These are phyloP conservation scores for Lolium rigidum DNA, from an alignment of 176 grass and related monocot genomes.

Conservation along the genomic window DNA sequence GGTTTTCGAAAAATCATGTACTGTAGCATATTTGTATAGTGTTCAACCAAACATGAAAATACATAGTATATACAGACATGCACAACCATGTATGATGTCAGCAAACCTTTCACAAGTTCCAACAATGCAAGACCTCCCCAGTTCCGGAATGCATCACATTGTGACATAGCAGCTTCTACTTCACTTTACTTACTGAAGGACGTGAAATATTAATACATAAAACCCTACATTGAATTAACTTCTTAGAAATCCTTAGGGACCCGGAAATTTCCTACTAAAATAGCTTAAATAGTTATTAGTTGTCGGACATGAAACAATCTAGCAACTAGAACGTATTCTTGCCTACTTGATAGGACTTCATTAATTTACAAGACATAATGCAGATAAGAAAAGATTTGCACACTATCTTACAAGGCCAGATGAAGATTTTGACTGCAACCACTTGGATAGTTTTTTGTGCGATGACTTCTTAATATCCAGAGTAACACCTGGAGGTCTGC, in stretches of 20 bases:
- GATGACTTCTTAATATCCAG: conserved; percentile 96
- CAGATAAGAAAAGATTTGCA: conserved; percentile 11
- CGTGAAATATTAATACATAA: neutral
- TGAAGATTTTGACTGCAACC: conserved; percentile 91
- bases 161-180: neutral
- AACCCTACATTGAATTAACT: neutral
- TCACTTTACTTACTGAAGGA: neutral
- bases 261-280: neutral
- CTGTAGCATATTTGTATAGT: neutral
- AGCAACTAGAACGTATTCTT: neutral
- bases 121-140: neutral
- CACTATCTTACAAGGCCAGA: conserved; percentile 69
- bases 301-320: neutral
- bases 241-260: neutral
- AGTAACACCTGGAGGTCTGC: conserved; percentile 82
- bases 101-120: conserved; percentile 2
- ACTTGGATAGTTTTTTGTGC: conserved; percentile 93
- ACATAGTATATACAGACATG: neutral
- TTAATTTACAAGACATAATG: conserved; percentile 21
- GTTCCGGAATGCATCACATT: neutral
- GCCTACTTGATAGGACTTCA: neutral
- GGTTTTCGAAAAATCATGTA: neutral
- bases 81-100: neutral
- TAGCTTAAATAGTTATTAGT: neutral
- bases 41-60: neutral